A percentile compares a stretch with the other conserved stretches of the same genome.
Conservation (phyloP, 2,329 filamentous ascomycete species). For the Fusarium foetens region DNA sequence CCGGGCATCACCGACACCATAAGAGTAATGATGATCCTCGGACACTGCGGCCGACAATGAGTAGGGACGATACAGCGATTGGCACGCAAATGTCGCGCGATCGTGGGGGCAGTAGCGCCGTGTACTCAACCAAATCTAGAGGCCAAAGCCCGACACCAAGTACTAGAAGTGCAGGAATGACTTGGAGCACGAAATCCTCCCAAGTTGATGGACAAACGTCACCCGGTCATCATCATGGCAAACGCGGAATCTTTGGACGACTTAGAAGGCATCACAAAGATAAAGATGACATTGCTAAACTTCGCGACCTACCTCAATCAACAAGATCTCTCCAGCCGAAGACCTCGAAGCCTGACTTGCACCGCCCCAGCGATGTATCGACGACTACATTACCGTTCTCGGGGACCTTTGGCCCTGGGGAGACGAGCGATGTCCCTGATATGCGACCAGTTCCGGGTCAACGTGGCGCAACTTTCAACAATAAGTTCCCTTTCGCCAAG, state of each 20-base stretch:
- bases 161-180: conserved; percentile 65
- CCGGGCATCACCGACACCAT: conserved; percentile 75
- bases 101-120: conserved; percentile 63
- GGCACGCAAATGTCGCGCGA: conserved; percentile 54
- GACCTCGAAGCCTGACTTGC: conserved; percentile 59
- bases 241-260: conserved; percentile 62
- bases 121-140: conserved; percentile 65
- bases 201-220: conserved; percentile 67
- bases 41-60: conserved; percentile 75
- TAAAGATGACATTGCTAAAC: conserved; percentile 54
- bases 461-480: conserved; percentile 67
- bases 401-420: conserved; percentile 44
- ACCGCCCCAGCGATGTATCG: conserved; percentile 51
- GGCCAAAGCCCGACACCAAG: conserved; percentile 87
- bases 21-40: conserved; percentile 74
- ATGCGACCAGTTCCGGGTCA: conserved; percentile 35
- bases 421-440: conserved; percentile 46
- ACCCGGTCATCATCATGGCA: conserved; percentile 64
- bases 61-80: conserved; percentile 75
- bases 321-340: conserved; percentile 64
- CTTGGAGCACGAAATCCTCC: conserved; percentile 59
- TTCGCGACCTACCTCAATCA: conserved; percentile 63
- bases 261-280: conserved; percentile 66
- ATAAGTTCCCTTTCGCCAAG: conserved; percentile 71
- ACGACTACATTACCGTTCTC: conserved; percentile 51